Evolutionary conservation across 257 asterid species (phyloP).

Genomic region (Solanum piurae): DNA sequence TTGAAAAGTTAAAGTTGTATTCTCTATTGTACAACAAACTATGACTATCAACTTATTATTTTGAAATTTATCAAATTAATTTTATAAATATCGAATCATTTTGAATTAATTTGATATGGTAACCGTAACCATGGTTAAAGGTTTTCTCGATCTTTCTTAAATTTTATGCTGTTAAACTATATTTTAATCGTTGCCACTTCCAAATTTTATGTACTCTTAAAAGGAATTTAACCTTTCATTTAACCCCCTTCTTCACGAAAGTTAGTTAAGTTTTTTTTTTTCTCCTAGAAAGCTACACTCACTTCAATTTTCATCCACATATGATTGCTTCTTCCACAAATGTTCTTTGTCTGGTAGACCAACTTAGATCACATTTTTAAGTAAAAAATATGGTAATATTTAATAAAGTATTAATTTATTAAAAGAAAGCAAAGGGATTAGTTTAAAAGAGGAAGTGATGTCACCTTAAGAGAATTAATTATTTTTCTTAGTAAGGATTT

Average conservation of each 20-base stretch:
- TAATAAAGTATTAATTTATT: not conserved
- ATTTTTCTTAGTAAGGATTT: not conserved
- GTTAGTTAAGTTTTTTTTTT: constrained; percentile 16
- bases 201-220: not conserved
- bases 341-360: constrained; percentile 45
- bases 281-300: not conserved
- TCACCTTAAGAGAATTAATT: constrained; percentile 6
- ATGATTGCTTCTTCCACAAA: constrained; percentile 25
- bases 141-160: not conserved
- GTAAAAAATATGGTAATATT: not conserved
- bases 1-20: not conserved
- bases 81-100: not conserved
- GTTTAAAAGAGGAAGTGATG: constrained; percentile 25
- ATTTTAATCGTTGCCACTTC: not conserved
- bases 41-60: not conserved
- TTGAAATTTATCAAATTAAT: not conserved
- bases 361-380: not conserved
- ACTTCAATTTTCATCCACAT: not conserved
- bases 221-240: not conserved
- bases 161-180: not conserved
- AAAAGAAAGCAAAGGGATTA: constrained; percentile 16
- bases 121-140: not conserved
- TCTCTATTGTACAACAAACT: not conserved
- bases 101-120: not conserved
- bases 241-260: constrained; percentile 13